phyloP scores from a whole-genome alignment of 2,329 filamentous ascomycete species.

The Aspergillus sclerotialis region DNA sequence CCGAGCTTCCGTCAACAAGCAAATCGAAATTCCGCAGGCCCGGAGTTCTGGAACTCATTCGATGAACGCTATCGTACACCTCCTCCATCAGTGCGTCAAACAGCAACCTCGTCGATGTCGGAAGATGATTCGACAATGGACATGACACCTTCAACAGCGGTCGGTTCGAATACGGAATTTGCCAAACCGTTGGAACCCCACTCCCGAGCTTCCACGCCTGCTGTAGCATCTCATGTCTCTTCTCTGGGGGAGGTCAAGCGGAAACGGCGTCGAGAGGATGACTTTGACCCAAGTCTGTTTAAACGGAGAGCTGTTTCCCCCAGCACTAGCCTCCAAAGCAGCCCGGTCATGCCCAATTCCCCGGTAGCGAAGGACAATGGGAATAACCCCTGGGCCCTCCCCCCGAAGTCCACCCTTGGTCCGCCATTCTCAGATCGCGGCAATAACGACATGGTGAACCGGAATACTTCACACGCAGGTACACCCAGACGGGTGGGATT shows the following conservation, averaged over 20 bases:
- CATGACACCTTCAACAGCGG: constrained; percentile 30
- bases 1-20: constrained; percentile 71
- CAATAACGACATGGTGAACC: constrained; percentile 44
- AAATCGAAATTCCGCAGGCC: constrained; percentile 63
- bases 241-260: constrained; percentile 68
- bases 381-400: constrained; percentile 61
- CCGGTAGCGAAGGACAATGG: constrained; percentile 64
- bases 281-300: constrained; percentile 80
- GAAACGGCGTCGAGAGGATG: constrained; percentile 80
- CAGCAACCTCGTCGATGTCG: constrained; percentile 43
- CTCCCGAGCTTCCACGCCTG: constrained; percentile 36
- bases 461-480: constrained; percentile 40
- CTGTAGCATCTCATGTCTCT: constrained; percentile 31
- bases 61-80: constrained; percentile 62
- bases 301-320: constrained; percentile 89
- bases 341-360: constrained; percentile 73
- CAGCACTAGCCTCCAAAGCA: constrained; percentile 84
- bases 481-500: constrained; percentile 60
- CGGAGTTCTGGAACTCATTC: constrained; percentile 73
- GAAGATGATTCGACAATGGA: constrained; percentile 35
- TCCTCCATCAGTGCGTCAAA: constrained; percentile 54
- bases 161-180: constrained; percentile 21
- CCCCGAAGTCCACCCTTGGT: constrained; percentile 52
- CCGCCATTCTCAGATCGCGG: constrained; percentile 45
- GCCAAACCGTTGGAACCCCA: constrained; percentile 27